Conservation (phyloP, 768 basidiomycete species). For the Tricholomella constricta region DNA sequence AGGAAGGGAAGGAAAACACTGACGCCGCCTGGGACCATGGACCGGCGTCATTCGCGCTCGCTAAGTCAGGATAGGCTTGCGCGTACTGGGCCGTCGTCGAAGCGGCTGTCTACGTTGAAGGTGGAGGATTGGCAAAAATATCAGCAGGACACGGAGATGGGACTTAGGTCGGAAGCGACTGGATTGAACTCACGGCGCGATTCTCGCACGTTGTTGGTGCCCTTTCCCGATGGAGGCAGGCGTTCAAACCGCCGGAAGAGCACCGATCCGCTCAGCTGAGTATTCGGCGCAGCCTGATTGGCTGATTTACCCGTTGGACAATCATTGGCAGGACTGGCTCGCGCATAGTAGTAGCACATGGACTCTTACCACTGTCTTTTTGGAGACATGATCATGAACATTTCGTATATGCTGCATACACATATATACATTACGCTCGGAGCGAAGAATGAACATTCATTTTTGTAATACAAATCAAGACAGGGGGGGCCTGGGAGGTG, state of each 20-base stretch:
- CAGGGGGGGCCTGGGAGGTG: conserved; percentile 3
- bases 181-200: conserved; percentile 34
- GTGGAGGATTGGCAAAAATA: conserved; percentile 85
- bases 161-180: conserved; percentile 6
- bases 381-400: conserved; percentile 11
- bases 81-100: conserved; percentile 46
- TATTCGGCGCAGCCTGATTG: neutral
- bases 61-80: conserved; percentile 66
- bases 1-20: conserved; percentile 33
- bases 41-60: conserved; percentile 49
- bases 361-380: conserved; percentile 7
- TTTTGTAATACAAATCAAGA: neutral
- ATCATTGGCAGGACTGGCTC: conserved; percentile 5
- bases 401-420: neutral
- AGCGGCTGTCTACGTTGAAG: conserved; percentile 72
- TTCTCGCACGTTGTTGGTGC: conserved; percentile 43
- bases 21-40: conserved; percentile 36
- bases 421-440: conserved; percentile 1
- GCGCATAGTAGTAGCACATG: neutral
- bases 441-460: neutral
- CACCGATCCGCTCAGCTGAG: conserved; percentile 38
- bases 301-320: neutral
- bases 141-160: conserved; percentile 52
- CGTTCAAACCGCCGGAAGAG: conserved; percentile 33
- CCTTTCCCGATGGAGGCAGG: conserved; percentile 53